Percentiles rank a stretch among this genome's conserved stretches.
Conservation (phyloP, 208 protist species). For the Wallacemonas collosoma region DNA sequence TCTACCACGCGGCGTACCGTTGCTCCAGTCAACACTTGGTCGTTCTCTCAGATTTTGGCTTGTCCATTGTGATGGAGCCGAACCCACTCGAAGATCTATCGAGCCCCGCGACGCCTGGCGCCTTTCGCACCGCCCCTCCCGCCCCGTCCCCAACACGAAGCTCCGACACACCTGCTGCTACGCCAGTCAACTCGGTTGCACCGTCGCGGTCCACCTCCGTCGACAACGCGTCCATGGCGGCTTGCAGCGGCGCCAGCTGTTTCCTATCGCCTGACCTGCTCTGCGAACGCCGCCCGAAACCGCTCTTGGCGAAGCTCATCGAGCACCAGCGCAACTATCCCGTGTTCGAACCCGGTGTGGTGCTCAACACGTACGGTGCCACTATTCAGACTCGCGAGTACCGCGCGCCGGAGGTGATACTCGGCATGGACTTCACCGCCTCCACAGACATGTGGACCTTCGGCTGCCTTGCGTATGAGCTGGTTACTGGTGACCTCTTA, state of each 20-base stretch:
- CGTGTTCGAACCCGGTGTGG: constrained; percentile 48
- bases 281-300: constrained; percentile 2
- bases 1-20: constrained; percentile 15
- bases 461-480: constrained; percentile 89
- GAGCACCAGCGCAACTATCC: constrained; percentile 64
- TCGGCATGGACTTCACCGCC: constrained; percentile 87
- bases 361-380: constrained; percentile 63
- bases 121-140: neutral
- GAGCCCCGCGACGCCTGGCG: neutral
- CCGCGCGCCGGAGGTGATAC: constrained; percentile 87
- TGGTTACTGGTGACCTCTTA: constrained; percentile 86
- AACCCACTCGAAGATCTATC: neutral
- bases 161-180: constrained; percentile 25
- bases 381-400: constrained; percentile 94
- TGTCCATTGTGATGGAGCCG: constrained; percentile 19
- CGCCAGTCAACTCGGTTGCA: constrained; percentile 14
- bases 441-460: constrained; percentile 92
- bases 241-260: constrained; percentile 6
- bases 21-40: constrained; percentile 14
- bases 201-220: constrained; percentile 19
- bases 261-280: constrained; percentile 2
- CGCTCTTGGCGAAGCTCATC: constrained; percentile 38
- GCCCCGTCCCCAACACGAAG: neutral
- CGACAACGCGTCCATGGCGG: constrained; percentile 18
- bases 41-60: constrained; percentile 14